These are phyloP conservation scores for Pseudopyricularia javanii DNA, from an alignment of 2,329 filamentous ascomycete genomes.

Conservation along the genomic window DNA sequence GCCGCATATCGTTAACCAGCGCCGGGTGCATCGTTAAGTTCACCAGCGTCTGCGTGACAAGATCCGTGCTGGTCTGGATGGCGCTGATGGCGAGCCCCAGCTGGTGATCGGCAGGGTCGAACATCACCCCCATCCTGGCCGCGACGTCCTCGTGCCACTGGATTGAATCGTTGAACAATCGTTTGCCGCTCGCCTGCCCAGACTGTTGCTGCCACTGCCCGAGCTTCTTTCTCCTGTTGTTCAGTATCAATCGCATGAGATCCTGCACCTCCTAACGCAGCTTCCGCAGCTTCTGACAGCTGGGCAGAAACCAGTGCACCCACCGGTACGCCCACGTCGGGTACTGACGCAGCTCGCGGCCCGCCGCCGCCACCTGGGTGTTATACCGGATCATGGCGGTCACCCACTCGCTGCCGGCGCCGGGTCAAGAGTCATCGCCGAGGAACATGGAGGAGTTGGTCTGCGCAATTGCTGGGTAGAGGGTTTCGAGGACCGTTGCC, in stretches of 20 bases:
- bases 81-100: not conserved
- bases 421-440: not conserved
- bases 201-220: no score
- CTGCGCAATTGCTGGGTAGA: not conserved
- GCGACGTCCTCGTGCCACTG: conserved; percentile 1
- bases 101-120: not conserved
- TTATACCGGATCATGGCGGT: not conserved
- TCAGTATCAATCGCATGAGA: not conserved
- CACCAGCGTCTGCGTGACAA: not conserved
- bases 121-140: not conserved
- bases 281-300: not conserved
- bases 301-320: not conserved
- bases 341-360: not conserved
- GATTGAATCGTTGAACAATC: not conserved
- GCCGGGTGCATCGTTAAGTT: not conserved
- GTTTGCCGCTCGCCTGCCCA: no score
- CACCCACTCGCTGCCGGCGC: not conserved
- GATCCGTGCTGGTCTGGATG: not conserved
- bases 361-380: not conserved
- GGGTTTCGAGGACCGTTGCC: not conserved
- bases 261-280: not conserved
- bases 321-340: not conserved
- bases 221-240: not conserved
- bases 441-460: not conserved
- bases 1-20: not conserved